Conservation (phyloP, 768 basidiomycete species). For the Pleurotus eryngii region DNA sequence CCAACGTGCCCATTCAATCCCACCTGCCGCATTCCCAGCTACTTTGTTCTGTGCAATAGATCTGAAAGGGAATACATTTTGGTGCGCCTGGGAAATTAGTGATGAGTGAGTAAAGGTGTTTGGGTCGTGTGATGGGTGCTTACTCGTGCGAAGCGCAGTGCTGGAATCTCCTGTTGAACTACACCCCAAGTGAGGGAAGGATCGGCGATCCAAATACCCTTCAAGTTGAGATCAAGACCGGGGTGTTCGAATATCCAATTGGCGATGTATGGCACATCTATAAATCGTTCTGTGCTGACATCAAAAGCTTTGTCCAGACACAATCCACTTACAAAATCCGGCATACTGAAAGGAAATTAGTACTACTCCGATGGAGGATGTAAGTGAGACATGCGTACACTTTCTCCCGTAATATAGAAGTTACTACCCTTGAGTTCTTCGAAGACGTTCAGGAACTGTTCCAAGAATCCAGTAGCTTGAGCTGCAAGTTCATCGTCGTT, state of each 20-base stretch:
- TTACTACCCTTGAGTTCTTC: conserved; percentile 65
- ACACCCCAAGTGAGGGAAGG: conserved; percentile 42
- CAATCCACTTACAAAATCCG: conserved; percentile 53
- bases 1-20: too few species aligned
- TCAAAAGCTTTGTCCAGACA: background rate
- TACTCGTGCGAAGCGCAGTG: conserved; percentile 54
- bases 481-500: conserved; percentile 58
- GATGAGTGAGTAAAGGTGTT: background rate
- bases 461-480: conserved; percentile 48
- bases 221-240: conserved; percentile 47
- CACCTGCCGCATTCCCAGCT: too few species aligned
- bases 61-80: conserved; percentile 56
- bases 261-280: conserved; percentile 55
- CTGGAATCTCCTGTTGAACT: conserved; percentile 62
- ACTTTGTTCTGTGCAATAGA: too few species aligned
- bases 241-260: conserved; percentile 68
- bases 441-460: conserved; percentile 67
- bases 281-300: background rate
- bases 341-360: conserved; percentile 47
- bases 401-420: conserved; percentile 63
- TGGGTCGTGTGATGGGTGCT: background rate
- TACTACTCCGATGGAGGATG: background rate
- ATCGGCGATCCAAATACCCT: conserved; percentile 66
- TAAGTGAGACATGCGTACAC: conserved; percentile 37
- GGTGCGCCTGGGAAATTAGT: conserved; percentile 38